Conservation (phyloP, 2,329 filamentous ascomycete genomes). For the Aspergillus sp. region DNA sequence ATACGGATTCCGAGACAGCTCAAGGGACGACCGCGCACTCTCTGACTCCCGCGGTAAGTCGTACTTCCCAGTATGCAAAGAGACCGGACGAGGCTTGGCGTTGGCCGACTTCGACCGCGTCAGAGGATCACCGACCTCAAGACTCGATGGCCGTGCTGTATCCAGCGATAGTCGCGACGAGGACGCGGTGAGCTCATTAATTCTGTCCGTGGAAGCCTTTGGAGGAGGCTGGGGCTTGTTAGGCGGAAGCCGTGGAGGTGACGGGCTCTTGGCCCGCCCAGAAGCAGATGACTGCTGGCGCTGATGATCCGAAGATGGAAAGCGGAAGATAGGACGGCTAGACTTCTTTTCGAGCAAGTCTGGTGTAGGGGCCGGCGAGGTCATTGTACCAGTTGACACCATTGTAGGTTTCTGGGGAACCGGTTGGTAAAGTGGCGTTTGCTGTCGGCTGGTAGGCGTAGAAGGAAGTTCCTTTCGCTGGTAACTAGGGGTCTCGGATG, state of each 20-base stretch:
- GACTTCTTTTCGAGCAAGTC: conserved; percentile 22
- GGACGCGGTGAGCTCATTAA: conserved; percentile 50
- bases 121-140: conserved; percentile 55
- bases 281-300: conserved; percentile 42
- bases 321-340: conserved; percentile 47
- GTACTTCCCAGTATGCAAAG: conserved; percentile 74
- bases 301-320: conserved; percentile 43
- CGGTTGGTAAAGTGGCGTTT: conserved; percentile 31
- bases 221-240: conserved; percentile 44
- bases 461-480: conserved; percentile 16
- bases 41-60: conserved; percentile 78
- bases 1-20: conserved; percentile 27
- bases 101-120: conserved; percentile 57
- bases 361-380: conserved; percentile 46
- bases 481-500: conserved; percentile 13
- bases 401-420: conserved; percentile 47
- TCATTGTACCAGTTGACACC: conserved; percentile 76
- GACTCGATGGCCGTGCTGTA: conserved; percentile 55
- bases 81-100: conserved; percentile 64
- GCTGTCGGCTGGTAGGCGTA: conserved; percentile 7
- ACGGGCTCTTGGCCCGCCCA: conserved; percentile 23
- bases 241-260: conserved; percentile 24
- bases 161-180: conserved; percentile 66
- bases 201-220: conserved; percentile 41
- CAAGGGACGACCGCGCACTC: conserved; percentile 40